Evolutionary conservation across 83 land plant genomes (phyloP).

Genomic region (Picea abies): DNA sequence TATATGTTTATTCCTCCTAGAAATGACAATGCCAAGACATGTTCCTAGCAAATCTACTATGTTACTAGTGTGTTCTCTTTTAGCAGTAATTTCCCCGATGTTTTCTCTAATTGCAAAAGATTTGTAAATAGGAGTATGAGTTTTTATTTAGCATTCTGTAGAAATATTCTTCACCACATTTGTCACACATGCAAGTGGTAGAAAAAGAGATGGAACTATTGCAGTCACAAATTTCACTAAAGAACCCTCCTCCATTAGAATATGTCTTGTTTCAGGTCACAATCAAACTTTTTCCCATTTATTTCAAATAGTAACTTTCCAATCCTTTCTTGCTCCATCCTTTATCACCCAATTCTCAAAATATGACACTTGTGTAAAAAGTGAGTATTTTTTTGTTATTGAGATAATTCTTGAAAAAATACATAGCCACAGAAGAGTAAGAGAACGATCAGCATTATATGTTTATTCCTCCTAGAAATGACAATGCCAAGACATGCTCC

Average conservation of each 20-base stretch:
- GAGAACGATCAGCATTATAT: constrained; percentile 66
- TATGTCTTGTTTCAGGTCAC: constrained; percentile 90
- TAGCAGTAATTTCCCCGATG: constrained; percentile 99
- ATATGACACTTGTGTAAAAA: too few relatives aligned
- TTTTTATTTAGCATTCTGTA: constrained; percentile 96
- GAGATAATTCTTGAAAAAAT: constrained; percentile 32
- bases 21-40: constrained; percentile 83
- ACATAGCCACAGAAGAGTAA: constrained; percentile 94
- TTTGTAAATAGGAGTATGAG: constrained; percentile 98
- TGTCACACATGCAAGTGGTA: constrained; percentile 94
- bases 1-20: constrained; percentile 79
- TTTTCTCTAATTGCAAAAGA: constrained; percentile 96
- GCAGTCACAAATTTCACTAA: constrained; percentile 92
- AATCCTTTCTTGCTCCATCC: constrained; percentile 98
- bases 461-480: constrained; percentile 82
- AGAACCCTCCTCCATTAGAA: constrained; percentile 95
- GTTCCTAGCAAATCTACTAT: constrained; percentile 98
- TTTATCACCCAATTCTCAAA: constrained; percentile 84
- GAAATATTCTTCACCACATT: constrained; percentile 72
- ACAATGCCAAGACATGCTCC: constrained; percentile 93
- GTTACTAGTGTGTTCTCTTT: constrained; percentile 96
- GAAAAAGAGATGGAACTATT: constrained; percentile 82
- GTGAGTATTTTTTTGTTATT: too few relatives aligned
- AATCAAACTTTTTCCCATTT: constrained; percentile 96
- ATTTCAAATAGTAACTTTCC: constrained; percentile 96